A percentile compares a stretch with the other conserved stretches of the same genome.
These are phyloP conservation scores for Aquilaria malaccensis DNA, from an alignment of 345 rosid species.

Conservation along the genomic window DNA sequence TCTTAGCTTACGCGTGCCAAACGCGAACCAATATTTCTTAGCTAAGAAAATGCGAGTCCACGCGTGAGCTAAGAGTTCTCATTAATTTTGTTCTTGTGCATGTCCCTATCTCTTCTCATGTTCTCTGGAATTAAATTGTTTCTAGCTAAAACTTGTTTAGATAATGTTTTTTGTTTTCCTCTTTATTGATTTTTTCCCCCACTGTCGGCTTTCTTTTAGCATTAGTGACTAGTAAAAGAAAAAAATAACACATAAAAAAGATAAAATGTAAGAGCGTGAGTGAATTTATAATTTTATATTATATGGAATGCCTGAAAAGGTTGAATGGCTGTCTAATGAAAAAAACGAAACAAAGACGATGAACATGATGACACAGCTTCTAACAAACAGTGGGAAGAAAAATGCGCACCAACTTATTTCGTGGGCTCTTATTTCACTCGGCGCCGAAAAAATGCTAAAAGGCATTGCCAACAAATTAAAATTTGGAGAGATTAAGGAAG, in stretches of 20 bases:
- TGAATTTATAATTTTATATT: background rate
- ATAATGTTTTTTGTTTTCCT: too few relatives aligned
- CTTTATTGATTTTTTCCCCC: background rate
- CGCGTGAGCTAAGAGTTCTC: slow-evolving; percentile 2
- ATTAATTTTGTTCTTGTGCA: background rate
- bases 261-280: background rate
- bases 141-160: too few relatives aligned
- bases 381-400: slow-evolving; percentile 10
- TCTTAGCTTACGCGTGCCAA: slow-evolving; percentile 2
- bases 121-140: too few relatives aligned
- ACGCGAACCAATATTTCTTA: slow-evolving; percentile 4
- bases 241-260: background rate
- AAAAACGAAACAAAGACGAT: too few relatives aligned
- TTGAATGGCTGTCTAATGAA: too few relatives aligned
- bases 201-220: background rate
- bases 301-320: too few relatives aligned
- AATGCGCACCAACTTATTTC: slow-evolving; percentile 1
- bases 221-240: background rate
- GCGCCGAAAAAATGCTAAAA: slow-evolving; percentile 2
- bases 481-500: background rate
- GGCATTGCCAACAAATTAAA: too few relatives aligned
- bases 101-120: too few relatives aligned
- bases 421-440: background rate
- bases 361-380: background rate
- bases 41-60: background rate